Base-by-base conservation (phyloP, 371 early-diverging fungal species). In the Blakeslea trispora region DNA sequence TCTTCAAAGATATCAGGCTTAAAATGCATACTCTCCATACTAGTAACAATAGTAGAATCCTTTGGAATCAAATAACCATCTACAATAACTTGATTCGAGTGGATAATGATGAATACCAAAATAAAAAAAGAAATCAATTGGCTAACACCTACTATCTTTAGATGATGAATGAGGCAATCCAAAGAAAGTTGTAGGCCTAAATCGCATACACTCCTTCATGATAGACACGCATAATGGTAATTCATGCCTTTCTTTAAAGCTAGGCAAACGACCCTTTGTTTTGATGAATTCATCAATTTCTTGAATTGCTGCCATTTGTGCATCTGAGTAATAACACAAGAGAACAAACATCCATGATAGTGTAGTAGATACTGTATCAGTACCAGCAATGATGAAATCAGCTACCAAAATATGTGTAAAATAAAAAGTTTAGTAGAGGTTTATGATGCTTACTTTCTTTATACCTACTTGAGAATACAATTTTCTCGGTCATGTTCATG, bases 11-110 rank as follows among this genome's bases (percentile, higher is more conserved):
- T 44, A 9, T 63, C 55, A 0, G 66, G 56, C 37, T 66, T 45
- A 18, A 35, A 34, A 40, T 75, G 72, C 19, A 71, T 54, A 17
- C 41, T 28, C 14, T 42, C 39, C 52, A 69, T 56, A 41, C 45
- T 55, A 9, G 55, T 51, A 42, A 56, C 34, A n/a, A 68, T 18
- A 23, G 60, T 32, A 10, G 72, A 59, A 14, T 46, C 57, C 42
- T 61, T 63, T 39, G 66, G 66, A 24, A 74, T 55, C 15, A 67
- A 14, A 41, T 63, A 59, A 19, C 53, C 59, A 32, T 55, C 57
- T 13, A 66, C 46, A 3, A 21, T 43, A 21, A 55, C 56, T 51
- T n/a, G n/a, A n/a, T n/a, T n/a, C n/a, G n/a, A n/a, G n/a, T n/a
- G n/a, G n/a, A n/a, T n/a, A n/a, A n/a, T n/a, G n/a, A n/a, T n/a